Conservation (phyloP, 331 rosid species). For the Phaseolus coccineus region DNA sequence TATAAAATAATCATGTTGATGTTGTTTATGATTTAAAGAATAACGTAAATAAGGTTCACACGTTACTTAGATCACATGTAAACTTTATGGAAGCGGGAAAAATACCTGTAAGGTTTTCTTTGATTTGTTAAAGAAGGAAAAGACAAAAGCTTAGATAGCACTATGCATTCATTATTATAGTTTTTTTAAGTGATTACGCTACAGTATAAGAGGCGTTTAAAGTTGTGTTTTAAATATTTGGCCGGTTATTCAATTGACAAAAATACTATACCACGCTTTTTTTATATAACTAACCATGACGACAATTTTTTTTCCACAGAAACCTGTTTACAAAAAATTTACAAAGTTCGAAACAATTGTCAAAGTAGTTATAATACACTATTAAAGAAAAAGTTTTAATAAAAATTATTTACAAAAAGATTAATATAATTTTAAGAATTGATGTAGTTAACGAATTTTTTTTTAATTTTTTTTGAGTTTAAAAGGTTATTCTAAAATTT, state of each 20-base stretch:
- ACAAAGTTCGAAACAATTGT: too few relatives aligned
- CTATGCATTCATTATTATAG: background rate
- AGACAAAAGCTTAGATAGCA: background rate
- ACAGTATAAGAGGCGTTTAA: background rate
- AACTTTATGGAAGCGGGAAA: background rate
- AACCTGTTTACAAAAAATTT: too few relatives aligned
- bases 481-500: too few relatives aligned
- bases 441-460: too few relatives aligned
- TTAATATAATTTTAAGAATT: too few relatives aligned
- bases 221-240: background rate
- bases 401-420: too few relatives aligned
- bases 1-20: background rate
- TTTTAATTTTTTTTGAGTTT: too few relatives aligned
- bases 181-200: background rate
- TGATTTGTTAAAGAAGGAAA: background rate
- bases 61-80: background rate
- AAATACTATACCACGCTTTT: background rate
- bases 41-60: background rate
- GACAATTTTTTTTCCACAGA: too few relatives aligned
- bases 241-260: background rate
- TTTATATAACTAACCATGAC: background rate
- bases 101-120: background rate
- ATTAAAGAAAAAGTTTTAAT: too few relatives aligned
- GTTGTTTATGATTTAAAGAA: conserved; percentile 12
- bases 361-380: too few relatives aligned